Conservation (phyloP, 768 basidiomycete species). For the Lactarius deliciosus region DNA sequence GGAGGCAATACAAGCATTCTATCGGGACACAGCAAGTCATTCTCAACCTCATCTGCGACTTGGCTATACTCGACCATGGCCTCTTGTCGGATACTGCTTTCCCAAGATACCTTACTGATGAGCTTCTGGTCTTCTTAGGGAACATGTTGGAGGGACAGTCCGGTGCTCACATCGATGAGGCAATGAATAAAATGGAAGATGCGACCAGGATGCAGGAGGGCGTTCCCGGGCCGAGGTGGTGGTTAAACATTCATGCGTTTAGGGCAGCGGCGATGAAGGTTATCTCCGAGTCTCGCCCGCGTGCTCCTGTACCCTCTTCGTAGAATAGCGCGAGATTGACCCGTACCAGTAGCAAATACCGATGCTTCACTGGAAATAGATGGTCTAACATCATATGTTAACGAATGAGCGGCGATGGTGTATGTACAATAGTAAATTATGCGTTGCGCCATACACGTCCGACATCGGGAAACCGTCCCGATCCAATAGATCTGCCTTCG, state of each 20-base stretch:
- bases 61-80: constrained; percentile 25
- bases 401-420: too few species aligned
- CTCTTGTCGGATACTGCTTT: neutral
- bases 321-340: too few species aligned
- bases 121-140: neutral
- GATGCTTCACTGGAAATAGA: too few species aligned
- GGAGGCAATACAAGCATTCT: neutral
- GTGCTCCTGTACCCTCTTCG: too few species aligned
- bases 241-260: too few species aligned
- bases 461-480: neutral
- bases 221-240: neutral
- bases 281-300: too few species aligned
- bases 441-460: neutral
- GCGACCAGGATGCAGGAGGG: neutral
- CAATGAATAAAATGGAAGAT: neutral
- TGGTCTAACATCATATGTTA: too few species aligned
- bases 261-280: too few species aligned
- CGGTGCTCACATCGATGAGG: neutral
- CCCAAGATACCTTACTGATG: constrained; percentile 1
- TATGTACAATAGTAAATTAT: neutral
- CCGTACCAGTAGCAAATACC: too few species aligned
- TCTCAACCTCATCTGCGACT: constrained; percentile 30
- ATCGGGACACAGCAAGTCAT: constrained; percentile 26
- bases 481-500: too few species aligned
- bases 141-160: neutral